Conservation (phyloP, 1,284 basidiomycete genomes). For the Puccinia horiana region DNA sequence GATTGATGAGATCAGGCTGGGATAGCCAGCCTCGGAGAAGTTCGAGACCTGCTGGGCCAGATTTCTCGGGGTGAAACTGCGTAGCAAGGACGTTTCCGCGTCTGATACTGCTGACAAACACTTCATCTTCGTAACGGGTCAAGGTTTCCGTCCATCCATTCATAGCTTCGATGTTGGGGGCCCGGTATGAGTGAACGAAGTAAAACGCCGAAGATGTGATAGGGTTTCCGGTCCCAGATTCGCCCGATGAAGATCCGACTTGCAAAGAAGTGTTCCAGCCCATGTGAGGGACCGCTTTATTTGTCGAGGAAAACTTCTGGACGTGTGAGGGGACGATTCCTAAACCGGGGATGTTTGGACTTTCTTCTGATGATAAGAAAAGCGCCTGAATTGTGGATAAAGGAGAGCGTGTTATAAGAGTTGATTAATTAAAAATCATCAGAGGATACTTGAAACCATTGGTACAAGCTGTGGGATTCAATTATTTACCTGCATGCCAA, state of each 20-base stretch:
- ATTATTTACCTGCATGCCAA: conserved; percentile 78
- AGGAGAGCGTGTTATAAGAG: too few species aligned
- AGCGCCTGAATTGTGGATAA: conserved; percentile 63
- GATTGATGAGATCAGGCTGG: conserved; percentile 52
- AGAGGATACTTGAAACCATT: neutral
- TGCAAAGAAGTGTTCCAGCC: conserved; percentile 77
- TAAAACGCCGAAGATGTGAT: conserved; percentile 72
- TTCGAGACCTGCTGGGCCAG: conserved; percentile 81
- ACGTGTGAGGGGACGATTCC: conserved; percentile 72
- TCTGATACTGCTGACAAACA: conserved; percentile 84
- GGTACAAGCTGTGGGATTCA: too few species aligned
- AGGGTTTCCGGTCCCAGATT: conserved; percentile 59
- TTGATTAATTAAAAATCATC: too few species aligned
- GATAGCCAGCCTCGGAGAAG: conserved; percentile 80
- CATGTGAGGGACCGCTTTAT: conserved; percentile 93
- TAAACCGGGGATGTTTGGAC: conserved; percentile 66
- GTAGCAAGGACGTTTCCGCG: conserved; percentile 86
- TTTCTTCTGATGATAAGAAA: conserved; percentile 81
- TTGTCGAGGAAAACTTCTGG: conserved; percentile 66
- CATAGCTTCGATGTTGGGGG: conserved; percentile 66
- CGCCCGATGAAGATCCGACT: conserved; percentile 62
- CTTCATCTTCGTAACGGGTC: conserved; percentile 88
- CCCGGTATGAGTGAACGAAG: conserved; percentile 95
- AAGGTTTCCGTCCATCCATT: conserved; percentile 76
- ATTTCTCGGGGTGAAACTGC: conserved; percentile 99